Evolutionary conservation across 176 grass and related monocot species (phyloP).

Genomic region (Canna indica): DNA sequence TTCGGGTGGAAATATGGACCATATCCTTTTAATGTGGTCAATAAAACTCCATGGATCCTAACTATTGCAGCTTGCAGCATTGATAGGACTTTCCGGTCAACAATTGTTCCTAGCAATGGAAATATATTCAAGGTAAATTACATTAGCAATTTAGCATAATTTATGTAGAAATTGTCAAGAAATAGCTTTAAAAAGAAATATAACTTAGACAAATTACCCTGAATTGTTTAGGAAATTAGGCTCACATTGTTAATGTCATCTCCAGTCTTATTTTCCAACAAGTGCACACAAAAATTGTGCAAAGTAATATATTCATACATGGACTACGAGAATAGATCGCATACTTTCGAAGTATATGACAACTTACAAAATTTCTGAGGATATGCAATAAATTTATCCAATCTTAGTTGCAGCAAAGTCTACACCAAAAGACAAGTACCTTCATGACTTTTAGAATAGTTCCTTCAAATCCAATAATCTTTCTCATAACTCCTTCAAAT

Average conservation of each 20-base stretch:
- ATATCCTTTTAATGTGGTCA: conserved; percentile 66
- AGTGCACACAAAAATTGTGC: too few relatives aligned
- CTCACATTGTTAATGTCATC: too few relatives aligned
- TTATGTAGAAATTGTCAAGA: background rate
- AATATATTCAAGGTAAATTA: conserved; percentile 66
- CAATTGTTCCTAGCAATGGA: conserved; percentile 63
- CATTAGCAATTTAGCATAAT: too few relatives aligned
- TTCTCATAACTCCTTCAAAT: too few relatives aligned
- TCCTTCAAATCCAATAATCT: too few relatives aligned
- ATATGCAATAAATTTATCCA: conserved; percentile 67
- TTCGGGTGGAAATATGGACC: conserved; percentile 89
- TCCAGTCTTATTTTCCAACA: too few relatives aligned
- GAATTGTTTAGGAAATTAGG: too few relatives aligned
- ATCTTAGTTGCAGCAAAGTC: conserved; percentile 47
- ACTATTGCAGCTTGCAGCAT: conserved; percentile 87
- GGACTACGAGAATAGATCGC: background rate
- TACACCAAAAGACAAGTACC: too few relatives aligned
- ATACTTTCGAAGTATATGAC: background rate
- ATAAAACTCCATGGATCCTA: conserved; percentile 77
- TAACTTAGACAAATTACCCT: too few relatives aligned
- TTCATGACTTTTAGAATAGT: too few relatives aligned
- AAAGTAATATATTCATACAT: too few relatives aligned
- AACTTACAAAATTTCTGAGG: conserved; percentile 25
- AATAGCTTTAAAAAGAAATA: too few relatives aligned
- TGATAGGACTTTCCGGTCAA: conserved; percentile 80